A percentile compares a stretch with the other conserved stretches of the same genome.
Evolutionary conservation across 495 filamentous ascomycete species (phyloP).

Genomic region (Penicillium samsonianum): DNA sequence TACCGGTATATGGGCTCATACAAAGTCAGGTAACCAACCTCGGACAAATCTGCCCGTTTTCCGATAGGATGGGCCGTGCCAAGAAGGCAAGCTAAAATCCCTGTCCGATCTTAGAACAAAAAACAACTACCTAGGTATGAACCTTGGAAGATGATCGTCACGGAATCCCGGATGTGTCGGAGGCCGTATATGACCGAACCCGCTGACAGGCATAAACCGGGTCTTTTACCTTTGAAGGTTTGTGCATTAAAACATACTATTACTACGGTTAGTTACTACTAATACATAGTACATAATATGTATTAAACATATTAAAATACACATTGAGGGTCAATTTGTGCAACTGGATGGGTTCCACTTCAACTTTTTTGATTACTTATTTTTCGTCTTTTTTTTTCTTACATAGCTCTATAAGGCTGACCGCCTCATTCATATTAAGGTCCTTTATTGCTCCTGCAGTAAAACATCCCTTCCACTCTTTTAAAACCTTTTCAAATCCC

Average conservation of each 20-base stretch:
- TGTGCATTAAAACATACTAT: constrained; percentile 1
- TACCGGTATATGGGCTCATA: background rate
- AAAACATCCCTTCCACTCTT: constrained; percentile 7
- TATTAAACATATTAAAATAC: too few species aligned
- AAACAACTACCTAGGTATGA: too few species aligned
- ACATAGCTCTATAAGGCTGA: constrained; percentile 19
- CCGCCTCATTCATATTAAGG: constrained; percentile 7
- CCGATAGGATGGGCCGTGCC: constrained; percentile 4
- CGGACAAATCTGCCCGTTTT: background rate
- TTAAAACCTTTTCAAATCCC: background rate
- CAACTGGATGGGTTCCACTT: background rate
- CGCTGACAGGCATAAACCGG: constrained; percentile 6
- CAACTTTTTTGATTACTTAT: background rate
- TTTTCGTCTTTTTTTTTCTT: constrained; percentile 6
- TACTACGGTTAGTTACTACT: too few species aligned
- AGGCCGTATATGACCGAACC: constrained; percentile 20
- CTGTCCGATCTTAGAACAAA: too few species aligned
- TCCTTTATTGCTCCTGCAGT: constrained; percentile 4
- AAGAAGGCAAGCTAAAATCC: background rate
- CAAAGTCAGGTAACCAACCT: background rate
- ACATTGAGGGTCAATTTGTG: too few species aligned
- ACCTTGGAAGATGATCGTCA: constrained; percentile 4
- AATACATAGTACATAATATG: background rate
- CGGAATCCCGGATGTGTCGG: constrained; percentile 24
- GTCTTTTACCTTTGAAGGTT: too few species aligned